Base-by-base conservation (phyloP, 1,139 yeast genomes). In the Meyerozyma elateridarum region DNA sequence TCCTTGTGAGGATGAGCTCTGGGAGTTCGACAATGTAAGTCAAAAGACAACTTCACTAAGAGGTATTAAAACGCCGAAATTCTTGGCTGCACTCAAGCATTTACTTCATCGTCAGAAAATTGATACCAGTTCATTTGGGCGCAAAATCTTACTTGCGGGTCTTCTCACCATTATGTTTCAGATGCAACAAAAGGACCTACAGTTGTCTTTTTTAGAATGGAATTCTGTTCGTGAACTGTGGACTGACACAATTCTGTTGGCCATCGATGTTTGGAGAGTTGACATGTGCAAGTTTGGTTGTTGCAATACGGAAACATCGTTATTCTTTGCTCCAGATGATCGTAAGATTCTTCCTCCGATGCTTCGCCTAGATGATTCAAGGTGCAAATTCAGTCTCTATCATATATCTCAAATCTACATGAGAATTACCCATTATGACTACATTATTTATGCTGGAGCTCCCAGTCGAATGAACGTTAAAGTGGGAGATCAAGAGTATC, bases 121-220 rank as follows among this genome's bases (percentile, higher is more conserved):
- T 1, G 56, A 61, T 8, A 66, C 77, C 1, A 42, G 53, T 5
- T 38, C 49, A 5, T 75, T 84, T 53, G 85, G 88, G 3, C 70
- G 78, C 35, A 76, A 79, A 41, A 73, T 83, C 4, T 52, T 85
- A 22, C 57, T 84, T 17, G 80, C 87, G 2, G 95, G 95, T 0
- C 55, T 85, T 32, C 60, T 81, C 30, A 77, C 89, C 1, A 66
- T 84, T 15, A 67, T 81, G 72, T 68, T 73, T 45, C 85, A 83
- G 56, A 73, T 84, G 73, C 89, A 83, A 50, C 91, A 83, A 50
- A 61, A 76, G 13, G 91, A 80, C 46, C 49, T 74, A 30, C 87
- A 76, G 51, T 69, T 66, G 52, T 59, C 51, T 38, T 59, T 47
- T 45, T 52, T 53, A 50, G 62, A 57, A 24, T 55, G 59, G 59